Evolutionary conservation across 805 yeast species (phyloP).

Genomic region (Candida cerambycidarum): DNA sequence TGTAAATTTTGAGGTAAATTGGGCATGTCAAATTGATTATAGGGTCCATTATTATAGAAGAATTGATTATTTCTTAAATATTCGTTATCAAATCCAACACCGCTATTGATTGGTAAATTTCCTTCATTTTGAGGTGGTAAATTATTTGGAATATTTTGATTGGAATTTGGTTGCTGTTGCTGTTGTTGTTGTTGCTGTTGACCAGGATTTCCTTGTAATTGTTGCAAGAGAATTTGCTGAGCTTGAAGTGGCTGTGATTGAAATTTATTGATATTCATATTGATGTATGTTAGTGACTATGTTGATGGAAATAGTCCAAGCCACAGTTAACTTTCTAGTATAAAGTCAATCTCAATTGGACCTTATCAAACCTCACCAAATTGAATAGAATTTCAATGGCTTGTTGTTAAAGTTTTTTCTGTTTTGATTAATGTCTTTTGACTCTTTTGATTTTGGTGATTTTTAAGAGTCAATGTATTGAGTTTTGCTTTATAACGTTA

Average conservation of each 20-base stretch:
- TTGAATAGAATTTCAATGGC: neutral
- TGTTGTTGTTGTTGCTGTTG: constrained; percentile 18
- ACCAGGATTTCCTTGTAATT: constrained; percentile 39
- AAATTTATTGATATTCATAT: constrained; percentile 38
- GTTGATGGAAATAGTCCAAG: neutral
- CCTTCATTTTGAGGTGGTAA: constrained; percentile 12
- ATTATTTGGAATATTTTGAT: constrained; percentile 4
- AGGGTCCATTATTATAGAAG: constrained; percentile 19
- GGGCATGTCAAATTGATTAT: constrained; percentile 35
- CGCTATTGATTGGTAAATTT: constrained; percentile 5
- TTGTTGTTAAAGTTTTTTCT: neutral
- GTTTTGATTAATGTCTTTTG: neutral
- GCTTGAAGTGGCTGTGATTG: constrained; percentile 37
- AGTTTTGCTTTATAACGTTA: neutral
- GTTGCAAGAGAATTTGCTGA: constrained; percentile 44
- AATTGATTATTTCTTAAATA: constrained; percentile 6
- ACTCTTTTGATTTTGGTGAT: neutral
- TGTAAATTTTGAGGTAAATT: constrained; percentile 26
- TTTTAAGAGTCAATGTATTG: neutral
- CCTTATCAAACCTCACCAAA: neutral
- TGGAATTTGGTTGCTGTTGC: no score
- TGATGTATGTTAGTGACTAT: neutral
- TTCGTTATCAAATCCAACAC: constrained; percentile 1
- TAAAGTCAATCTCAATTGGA: neutral
- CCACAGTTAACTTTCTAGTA: neutral